These are phyloP conservation scores for Torulaspora microellipsoides DNA, from an alignment of 805 yeast species.

Conservation along the genomic window DNA sequence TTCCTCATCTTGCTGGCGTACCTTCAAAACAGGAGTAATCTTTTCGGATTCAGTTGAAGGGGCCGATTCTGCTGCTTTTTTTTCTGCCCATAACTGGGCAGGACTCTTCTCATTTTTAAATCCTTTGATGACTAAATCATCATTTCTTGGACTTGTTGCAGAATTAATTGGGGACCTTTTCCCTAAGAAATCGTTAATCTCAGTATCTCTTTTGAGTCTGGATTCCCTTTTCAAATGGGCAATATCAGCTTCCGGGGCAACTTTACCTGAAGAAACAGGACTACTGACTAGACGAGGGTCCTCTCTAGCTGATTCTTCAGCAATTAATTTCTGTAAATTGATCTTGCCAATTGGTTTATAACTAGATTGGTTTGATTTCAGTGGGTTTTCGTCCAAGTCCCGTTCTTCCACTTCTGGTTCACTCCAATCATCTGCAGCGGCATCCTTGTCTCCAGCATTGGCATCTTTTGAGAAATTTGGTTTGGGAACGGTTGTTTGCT, in stretches of 20 bases:
- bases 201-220: slow-evolving; percentile 35
- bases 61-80: slow-evolving; percentile 51
- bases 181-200: slow-evolving; percentile 34
- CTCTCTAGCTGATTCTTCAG: slow-evolving; percentile 39
- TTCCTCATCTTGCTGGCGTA: slow-evolving; percentile 26
- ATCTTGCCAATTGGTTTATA: slow-evolving; percentile 63
- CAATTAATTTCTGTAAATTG: slow-evolving; percentile 43
- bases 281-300: slow-evolving; percentile 40
- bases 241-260: slow-evolving; percentile 32
- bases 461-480: slow-evolving; percentile 14
- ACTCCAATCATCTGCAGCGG: slow-evolving; percentile 42
- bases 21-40: slow-evolving; percentile 10
- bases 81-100: slow-evolving; percentile 94
- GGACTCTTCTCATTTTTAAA: slow-evolving; percentile 80
- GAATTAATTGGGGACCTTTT: slow-evolving; percentile 32
- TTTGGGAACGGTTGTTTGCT: slow-evolving; percentile 12
- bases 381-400: slow-evolving; percentile 45
- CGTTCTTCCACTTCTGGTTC: slow-evolving; percentile 46
- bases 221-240: slow-evolving; percentile 36
- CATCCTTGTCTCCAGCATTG: slow-evolving; percentile 6
- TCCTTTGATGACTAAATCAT: slow-evolving; percentile 51
- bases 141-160: slow-evolving; percentile 15
- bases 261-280: slow-evolving; percentile 17
- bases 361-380: slow-evolving; percentile 42
- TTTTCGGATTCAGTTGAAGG: slow-evolving; percentile 23